Percentiles rank a stretch among this genome's conserved stretches.
Evolutionary conservation across 2,329 filamentous ascomycete genomes (phyloP).

Genomic region (Tolypocladium tropicale): DNA sequence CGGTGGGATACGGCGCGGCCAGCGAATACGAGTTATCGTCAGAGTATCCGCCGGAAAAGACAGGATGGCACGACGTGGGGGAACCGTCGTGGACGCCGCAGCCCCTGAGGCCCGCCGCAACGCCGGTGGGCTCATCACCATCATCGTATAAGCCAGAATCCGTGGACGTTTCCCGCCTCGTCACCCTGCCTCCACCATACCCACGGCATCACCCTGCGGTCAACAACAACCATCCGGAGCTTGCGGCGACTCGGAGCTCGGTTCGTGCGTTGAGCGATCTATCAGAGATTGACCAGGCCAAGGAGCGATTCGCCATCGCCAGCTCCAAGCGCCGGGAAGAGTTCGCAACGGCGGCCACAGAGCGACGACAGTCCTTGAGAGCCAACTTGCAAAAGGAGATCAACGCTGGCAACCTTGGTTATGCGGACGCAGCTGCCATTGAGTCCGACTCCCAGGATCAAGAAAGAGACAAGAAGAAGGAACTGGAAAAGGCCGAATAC

Average conservation of each 20-base stretch:
- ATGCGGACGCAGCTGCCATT: slow-evolving; percentile 71
- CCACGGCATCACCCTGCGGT: slow-evolving; percentile 91
- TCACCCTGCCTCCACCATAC: slow-evolving; percentile 88
- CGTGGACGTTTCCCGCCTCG: slow-evolving; percentile 81
- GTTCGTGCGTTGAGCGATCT: slow-evolving; percentile 68
- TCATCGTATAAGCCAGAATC: slow-evolving; percentile 40
- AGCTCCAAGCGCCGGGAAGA: slow-evolving; percentile 50
- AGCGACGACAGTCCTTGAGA: slow-evolving; percentile 54
- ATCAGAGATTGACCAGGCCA: slow-evolving; percentile 58
- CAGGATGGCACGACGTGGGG: slow-evolving; percentile 40
- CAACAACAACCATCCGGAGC: slow-evolving; percentile 87
- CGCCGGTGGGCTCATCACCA: slow-evolving; percentile 30
- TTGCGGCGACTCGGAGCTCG: slow-evolving; percentile 64
- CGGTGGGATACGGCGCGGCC: slow-evolving; percentile 22
- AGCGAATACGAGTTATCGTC: slow-evolving; percentile 30
- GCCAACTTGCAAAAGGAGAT: slow-evolving; percentile 72
- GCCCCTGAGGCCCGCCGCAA: slow-evolving; percentile 27
- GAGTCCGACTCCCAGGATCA: slow-evolving; percentile 63
- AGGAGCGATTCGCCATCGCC: slow-evolving; percentile 47
- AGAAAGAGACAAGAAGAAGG: slow-evolving; percentile 61
- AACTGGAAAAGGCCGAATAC: slow-evolving; percentile 69
- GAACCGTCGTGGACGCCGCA: slow-evolving; percentile 32
- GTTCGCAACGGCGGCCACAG: slow-evolving; percentile 34
- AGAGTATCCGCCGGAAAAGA: slow-evolving; percentile 47
- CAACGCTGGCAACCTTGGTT: slow-evolving; percentile 65